Evolutionary conservation across 2,329 filamentous ascomycete species (phyloP), one percentile per base, ranked within the genome.

Genomic region (Colletotrichum australisinense): DNA sequence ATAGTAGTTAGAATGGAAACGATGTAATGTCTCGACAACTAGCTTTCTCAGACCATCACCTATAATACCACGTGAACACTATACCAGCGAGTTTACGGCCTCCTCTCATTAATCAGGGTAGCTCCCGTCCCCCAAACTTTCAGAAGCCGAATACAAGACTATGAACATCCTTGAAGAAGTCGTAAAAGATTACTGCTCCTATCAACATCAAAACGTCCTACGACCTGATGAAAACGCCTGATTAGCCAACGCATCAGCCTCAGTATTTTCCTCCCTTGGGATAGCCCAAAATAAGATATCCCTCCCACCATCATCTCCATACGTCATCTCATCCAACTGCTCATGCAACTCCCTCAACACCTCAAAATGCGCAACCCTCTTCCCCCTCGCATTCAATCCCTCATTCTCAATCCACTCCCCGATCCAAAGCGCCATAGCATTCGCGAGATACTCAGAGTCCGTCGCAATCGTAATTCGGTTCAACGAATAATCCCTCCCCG

Each of bases 221-320:
- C 7, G 19, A n/a, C 42, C 19, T 16, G 1, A 8, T n/a, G 19
- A n/a, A 14, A 72, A 55, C 1, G 67, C 73, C 19, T 24, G 55
- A 11, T 73, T 73, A 5, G 75, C 76, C n/a, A 76, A 55, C 12
- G 26, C 56, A 16, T 77, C 69, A 11, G 76, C 76, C 28, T 75
- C 71, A 19, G 3, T 22, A 30, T 78, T 76, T 6, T 74, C 32
- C 22, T 63, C 74, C 4, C 74, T 68, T 7, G 73, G 73, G 1
- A 74, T 57, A 35, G 71, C 42, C 76, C 76, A 77, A 63, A 78
- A 75, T 49, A 74, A 59, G 22, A 77, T 32, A 0, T 70, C 30
- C 38, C 76, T n/a, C 11, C 67, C 70, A 6, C 68, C 73, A 5
- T 76, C 66, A 28, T 72, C 67, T n/a, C 62, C 64, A 19, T 72